Evolutionary conservation across 176 grass and related monocot genomes (phyloP).

Genomic region (Carex kokanica): DNA sequence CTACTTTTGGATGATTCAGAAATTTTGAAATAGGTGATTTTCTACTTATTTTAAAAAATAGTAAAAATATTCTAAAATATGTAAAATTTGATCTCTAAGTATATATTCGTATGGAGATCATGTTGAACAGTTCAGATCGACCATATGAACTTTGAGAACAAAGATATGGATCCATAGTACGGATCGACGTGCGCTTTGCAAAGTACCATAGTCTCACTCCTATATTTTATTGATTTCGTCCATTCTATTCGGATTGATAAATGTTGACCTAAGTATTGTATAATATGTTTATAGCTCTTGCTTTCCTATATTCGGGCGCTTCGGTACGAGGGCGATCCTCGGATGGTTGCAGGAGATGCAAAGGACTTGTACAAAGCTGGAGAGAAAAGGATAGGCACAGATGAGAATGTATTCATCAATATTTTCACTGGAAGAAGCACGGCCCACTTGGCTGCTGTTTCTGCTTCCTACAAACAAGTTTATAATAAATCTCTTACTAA

Average conservation of each 20-base stretch:
- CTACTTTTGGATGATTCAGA: no score
- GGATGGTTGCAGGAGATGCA: conserved; percentile 70
- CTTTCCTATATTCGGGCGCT: conserved; percentile 67
- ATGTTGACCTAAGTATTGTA: conserved; percentile 6
- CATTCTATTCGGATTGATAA: conserved; percentile 13
- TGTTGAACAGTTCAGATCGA: no score
- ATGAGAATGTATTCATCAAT: conserved; percentile 78
- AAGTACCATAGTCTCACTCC: neutral
- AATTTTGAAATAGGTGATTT: no score
- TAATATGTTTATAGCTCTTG: conserved; percentile 50
- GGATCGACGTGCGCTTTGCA: no score
- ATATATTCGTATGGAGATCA: no score
- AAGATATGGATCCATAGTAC: no score
- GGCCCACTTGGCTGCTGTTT: conserved; percentile 75
- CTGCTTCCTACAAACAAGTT: conserved; percentile 77
- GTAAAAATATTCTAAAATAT: no score
- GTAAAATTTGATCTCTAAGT: no score
- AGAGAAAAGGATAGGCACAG: conserved; percentile 86
- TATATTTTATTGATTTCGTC: neutral
- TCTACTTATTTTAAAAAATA: no score
- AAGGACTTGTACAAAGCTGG: conserved; percentile 97
- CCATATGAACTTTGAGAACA: no score
- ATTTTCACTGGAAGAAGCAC: conserved; percentile 88
- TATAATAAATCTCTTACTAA: conserved; percentile 71
- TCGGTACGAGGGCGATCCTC: conserved; percentile 92